Base-by-base conservation (phyloP, 2,329 filamentous ascomycete genomes). In the Ilyonectria robusta region DNA sequence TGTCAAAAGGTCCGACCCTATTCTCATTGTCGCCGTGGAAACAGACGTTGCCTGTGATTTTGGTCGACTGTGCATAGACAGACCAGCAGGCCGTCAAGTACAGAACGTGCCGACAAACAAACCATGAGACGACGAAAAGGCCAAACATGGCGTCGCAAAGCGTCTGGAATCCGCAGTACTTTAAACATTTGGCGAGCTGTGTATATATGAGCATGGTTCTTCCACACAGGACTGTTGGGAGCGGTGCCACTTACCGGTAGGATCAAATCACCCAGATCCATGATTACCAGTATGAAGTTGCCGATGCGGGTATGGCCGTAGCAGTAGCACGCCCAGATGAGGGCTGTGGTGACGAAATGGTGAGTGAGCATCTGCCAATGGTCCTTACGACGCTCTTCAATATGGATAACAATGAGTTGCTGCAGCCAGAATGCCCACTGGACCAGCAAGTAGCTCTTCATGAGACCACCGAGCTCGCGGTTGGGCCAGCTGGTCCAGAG, bases 311-410 rank as follows among this genome's bases (percentile, higher is more conserved):
- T 97, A 78, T 94, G 91, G 77, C 95, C 91, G 79, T 97, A 97
- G 72, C 91, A 89, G 80, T 98, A 98, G 71, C 93, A 95, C 35
- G 91, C 88, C 64, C 91, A 90, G 70, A 99, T 91, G 50, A 99
- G 89, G 6, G 86, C 84, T 76, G 91, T 93, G 21, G 96, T 99
- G 78, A 98, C 91, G 78, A 98, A 89, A 83, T 99, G 96, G 81
- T 98, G 96, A 19, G 90, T 92, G 73, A 98, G 90, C 96, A 98
- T 98, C 81, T 98, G 95, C 84, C 90, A 93, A 81, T 98, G 92
- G 76, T 99, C 96, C 83, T 98, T 98, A 76, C 96, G 89, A 72
- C 93, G 90, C 82, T 97, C 93, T 82, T 99, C 96, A 67, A 98
- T 94, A 81, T 98, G 92, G 79, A 98, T 94, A 65, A 98, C 94